Evolutionary conservation across 768 basidiomycete genomes (phyloP), one percentile per base, ranked within the genome.

Genomic region (Calocybe indica): DNA sequence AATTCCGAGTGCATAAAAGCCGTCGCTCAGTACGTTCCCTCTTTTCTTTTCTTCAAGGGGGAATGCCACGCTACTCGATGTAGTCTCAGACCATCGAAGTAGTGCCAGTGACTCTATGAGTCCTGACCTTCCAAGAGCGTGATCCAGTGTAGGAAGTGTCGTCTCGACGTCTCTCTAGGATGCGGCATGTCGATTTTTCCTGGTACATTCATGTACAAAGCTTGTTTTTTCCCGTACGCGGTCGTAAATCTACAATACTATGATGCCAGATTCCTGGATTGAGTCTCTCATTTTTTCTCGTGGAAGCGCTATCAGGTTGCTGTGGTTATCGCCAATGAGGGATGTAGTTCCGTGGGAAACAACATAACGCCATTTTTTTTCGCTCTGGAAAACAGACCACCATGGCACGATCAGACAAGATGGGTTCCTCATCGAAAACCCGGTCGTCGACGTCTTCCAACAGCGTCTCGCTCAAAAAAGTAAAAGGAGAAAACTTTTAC

Each of bases 401-500:
- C 28, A 75, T 75, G 74, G 73, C 70, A 43, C 71, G 71, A 11
- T 58, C 63, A 7, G 67, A 68, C 58, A 73, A 73, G 47, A 39
- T 60, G 31, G 42, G 42, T 2, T 49, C 45, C 28, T 62, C 69
- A 1, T 58, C 69, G 12, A 76, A 75, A 52, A 62, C 66, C 11
- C 64, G 66, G 46, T 75, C 74, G 1, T 71, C 70, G 13, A 53
- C 55, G 13, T 74, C 78, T n/a, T 70, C 74, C 15, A 71, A 74
- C n/a, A 70, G 74, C 11, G 55, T 77, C 1, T 72, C 79, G 4
- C 70, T 89, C 38, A 78, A 80, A 55, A 85, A 75, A 63, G 79
- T 87, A 54, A 92, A 92, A 62, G 94, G 93, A 60, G 92, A 96
- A 72, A 99, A 95, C 65, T 98, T 97, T 73, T 99, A 96, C 71